Evolutionary conservation across 345 rosid species (phyloP).

Genomic region (Barbarea vulgaris): DNA sequence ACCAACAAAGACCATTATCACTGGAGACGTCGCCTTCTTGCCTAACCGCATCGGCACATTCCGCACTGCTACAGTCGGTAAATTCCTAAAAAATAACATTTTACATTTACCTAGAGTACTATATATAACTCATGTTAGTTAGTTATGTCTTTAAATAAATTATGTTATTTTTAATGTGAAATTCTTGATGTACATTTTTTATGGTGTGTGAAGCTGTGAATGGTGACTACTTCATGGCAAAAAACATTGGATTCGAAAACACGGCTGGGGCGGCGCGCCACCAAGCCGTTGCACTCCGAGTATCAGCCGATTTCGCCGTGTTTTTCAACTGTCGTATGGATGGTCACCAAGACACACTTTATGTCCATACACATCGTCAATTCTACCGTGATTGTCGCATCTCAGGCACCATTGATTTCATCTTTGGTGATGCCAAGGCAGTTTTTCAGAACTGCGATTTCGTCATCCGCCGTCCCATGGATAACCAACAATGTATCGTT

Average conservation of each 20-base stretch:
- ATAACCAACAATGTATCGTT: slow-evolving; percentile 53
- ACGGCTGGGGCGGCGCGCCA: slow-evolving; percentile 59
- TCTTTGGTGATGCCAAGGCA: slow-evolving; percentile 61
- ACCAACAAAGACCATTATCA: slow-evolving; percentile 63
- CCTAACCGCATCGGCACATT: slow-evolving; percentile 49
- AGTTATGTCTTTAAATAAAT: too few species aligned
- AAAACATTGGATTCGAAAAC: slow-evolving; percentile 70
- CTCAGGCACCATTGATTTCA: slow-evolving; percentile 68
- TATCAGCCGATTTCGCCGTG: slow-evolving; percentile 52
- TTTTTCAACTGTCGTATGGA: slow-evolving; percentile 62
- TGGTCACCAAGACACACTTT: slow-evolving; percentile 73
- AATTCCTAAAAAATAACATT: background rate
- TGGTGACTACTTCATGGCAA: slow-evolving; percentile 65
- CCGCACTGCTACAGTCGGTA: slow-evolving; percentile 68
- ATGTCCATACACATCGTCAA: slow-evolving; percentile 69
- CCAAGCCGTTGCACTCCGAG: slow-evolving; percentile 77
- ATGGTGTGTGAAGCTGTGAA: slow-evolving; percentile 44
- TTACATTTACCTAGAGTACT: too few species aligned
- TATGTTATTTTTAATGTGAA: background rate
- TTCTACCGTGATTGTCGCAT: slow-evolving; percentile 75
- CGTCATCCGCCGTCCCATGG: slow-evolving; percentile 58
- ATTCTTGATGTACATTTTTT: background rate
- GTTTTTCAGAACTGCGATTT: slow-evolving; percentile 76
- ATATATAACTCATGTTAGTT: too few species aligned
- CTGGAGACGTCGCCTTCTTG: slow-evolving; percentile 53